These are phyloP conservation scores for Fonsecaea pedrosoi DNA, from an alignment of 2,329 filamentous ascomycete genomes.

Conservation along the genomic window DNA sequence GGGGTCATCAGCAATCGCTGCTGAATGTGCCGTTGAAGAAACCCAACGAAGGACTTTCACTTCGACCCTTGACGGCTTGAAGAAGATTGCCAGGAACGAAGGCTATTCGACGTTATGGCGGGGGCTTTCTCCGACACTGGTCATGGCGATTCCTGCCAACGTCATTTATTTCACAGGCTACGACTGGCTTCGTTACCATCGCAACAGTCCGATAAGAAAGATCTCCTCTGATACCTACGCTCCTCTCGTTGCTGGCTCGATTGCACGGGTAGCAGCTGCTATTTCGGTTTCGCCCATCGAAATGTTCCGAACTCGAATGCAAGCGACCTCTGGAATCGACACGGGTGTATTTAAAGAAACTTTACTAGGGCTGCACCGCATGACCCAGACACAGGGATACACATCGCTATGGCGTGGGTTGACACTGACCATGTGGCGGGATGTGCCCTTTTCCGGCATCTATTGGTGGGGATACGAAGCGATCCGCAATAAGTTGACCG, in stretches of 20 bases:
- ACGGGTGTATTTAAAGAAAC: slow-evolving; percentile 80
- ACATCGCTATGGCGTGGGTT: slow-evolving; percentile 87
- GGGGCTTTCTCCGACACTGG: slow-evolving; percentile 87
- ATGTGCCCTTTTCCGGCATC: slow-evolving; percentile 94
- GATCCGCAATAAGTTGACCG: slow-evolving; percentile 73
- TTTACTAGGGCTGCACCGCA: slow-evolving; percentile 74
- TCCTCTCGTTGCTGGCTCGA: slow-evolving; percentile 78
- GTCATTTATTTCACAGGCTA: slow-evolving; percentile 99
- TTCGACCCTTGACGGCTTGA: slow-evolving; percentile 87
- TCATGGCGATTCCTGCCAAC: slow-evolving; percentile 93
- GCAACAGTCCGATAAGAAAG: slow-evolving; percentile 72
- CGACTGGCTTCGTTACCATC: slow-evolving; percentile 84
- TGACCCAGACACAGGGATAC: slow-evolving; percentile 80
- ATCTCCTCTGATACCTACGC: slow-evolving; percentile 72
- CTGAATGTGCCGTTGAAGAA: slow-evolving; percentile 86
- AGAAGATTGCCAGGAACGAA: slow-evolving; percentile 94
- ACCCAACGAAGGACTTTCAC: slow-evolving; percentile 82
- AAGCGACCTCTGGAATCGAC: slow-evolving; percentile 68
- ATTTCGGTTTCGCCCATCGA: slow-evolving; percentile 87
- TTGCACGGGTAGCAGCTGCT: slow-evolving; percentile 80
- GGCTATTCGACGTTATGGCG: slow-evolving; percentile 87
- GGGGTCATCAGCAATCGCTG: slow-evolving; percentile 56
- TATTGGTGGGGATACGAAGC: slow-evolving; percentile 99
- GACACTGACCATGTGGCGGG: slow-evolving; percentile 90
- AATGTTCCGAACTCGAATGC: slow-evolving; percentile 90